A percentile compares a stretch with the other conserved stretches of the same genome.
These are phyloP conservation scores for Scedosporium boydii DNA, from an alignment of 2,329 filamentous ascomycete genomes.

Conservation along the genomic window DNA sequence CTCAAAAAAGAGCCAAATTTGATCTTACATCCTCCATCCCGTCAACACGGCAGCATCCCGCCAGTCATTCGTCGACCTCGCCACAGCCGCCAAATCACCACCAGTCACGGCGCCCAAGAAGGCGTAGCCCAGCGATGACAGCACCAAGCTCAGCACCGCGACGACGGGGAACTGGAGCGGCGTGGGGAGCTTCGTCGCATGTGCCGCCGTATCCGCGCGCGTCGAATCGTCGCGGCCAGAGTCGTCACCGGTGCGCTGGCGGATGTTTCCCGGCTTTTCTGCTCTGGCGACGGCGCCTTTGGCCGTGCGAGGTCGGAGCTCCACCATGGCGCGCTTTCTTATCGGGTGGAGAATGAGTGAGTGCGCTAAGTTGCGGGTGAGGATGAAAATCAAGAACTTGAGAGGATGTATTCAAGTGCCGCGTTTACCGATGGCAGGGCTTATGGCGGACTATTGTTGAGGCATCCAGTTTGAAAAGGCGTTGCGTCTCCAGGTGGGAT, in stretches of 20 bases:
- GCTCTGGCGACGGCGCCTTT: neutral
- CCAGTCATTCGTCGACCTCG: constrained; percentile 52
- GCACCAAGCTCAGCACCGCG: constrained; percentile 44
- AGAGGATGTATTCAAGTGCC: too few relatives aligned
- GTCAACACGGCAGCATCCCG: constrained; percentile 38
- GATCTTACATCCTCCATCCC: constrained; percentile 46
- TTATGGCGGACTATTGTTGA: too few relatives aligned
- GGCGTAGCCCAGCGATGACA: constrained; percentile 57
- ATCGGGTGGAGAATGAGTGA: neutral
- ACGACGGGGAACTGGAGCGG: constrained; percentile 43
- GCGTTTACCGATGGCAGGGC: too few relatives aligned
- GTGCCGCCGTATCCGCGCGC: neutral
- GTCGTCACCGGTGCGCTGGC: neutral
- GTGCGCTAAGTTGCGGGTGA: neutral
- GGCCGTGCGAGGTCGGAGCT: constrained; percentile 4
- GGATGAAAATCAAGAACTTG: neutral
- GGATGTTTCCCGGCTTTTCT: neutral
- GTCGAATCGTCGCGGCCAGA: neutral
- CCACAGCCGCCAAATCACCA: constrained; percentile 58
- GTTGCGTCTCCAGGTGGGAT: too few relatives aligned
- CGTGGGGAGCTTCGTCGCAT: constrained; percentile 28
- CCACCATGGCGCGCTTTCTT: neutral
- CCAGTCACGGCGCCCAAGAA: constrained; percentile 49
- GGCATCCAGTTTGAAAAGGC: too few relatives aligned
- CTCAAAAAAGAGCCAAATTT: neutral